Conservation (phyloP, 202 grass and related monocot genomes). For the Brachypodium distachyon region DNA sequence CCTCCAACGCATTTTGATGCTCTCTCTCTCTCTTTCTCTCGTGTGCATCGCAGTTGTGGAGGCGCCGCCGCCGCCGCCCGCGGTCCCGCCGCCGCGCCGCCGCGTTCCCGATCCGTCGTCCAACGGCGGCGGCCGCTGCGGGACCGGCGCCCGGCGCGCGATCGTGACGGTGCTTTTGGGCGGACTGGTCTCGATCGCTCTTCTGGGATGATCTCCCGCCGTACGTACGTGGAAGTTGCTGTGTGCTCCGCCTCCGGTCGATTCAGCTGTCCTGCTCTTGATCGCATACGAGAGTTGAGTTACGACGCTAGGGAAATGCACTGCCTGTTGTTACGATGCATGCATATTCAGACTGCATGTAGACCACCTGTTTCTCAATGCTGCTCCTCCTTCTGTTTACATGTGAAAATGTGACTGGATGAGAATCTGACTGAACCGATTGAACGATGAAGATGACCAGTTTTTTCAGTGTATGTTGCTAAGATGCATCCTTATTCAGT, state of each 20-base stretch:
- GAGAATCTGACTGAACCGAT: not conserved
- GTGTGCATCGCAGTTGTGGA: constrained; percentile 24
- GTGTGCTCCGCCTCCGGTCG: not conserved
- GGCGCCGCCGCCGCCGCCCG: constrained; percentile 28
- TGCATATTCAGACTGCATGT: not conserved
- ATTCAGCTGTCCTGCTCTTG: not conserved
- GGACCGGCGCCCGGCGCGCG: not conserved
- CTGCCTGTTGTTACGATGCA: not conserved
- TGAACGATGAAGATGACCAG: not conserved
- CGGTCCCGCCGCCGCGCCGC: not conserved
- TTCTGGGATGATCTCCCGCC: not conserved
- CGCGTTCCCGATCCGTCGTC: not conserved
- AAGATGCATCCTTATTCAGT: not conserved
- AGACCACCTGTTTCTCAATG: not conserved
- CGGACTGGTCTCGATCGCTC: not conserved
- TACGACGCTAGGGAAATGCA: not conserved
- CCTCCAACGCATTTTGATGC: too few species aligned
- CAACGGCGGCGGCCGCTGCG: not conserved
- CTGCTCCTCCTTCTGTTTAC: not conserved
- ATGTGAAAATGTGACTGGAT: not conserved
- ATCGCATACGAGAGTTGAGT: not conserved
- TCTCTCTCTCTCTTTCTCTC: too few species aligned
- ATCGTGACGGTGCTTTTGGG: not conserved
- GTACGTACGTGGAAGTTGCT: too few species aligned
- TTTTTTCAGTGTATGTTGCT: not conserved